Evolutionary conservation across 768 basidiomycete genomes (phyloP), one percentile per base, ranked within the genome.

Genomic region (Rubroboletus satanas): DNA sequence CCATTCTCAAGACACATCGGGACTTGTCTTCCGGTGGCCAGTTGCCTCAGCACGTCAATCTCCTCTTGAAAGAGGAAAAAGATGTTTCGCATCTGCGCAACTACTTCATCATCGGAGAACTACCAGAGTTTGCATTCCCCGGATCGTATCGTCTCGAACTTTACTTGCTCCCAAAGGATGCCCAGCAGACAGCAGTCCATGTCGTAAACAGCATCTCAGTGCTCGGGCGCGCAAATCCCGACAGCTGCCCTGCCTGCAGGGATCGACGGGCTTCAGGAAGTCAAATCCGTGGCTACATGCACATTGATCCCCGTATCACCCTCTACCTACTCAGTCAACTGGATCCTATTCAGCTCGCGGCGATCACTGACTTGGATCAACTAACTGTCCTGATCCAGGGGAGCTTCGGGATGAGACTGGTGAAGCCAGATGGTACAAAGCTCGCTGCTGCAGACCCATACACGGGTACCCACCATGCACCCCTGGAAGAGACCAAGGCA

Each of bases 141-240:
- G 62, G 62, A 38, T 63, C 62, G 26, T 49, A 63, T 10, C 59
- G 59, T 32, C 62, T 63, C 35, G 62, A 63, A n/a, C 55, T 63
- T 4, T 58, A 50, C 51, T 7, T 63, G 4, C 38, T 29, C 9
- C 57, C 57, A 5, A 60, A 54, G 41, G 4, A 53, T 9, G 10
- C 7, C 4, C 26, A 39, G 7, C 17, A 39, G 6, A 11, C 28
- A 9, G 0, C 31, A 1, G 9, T 3, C 18, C 44, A 46, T 1
- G 48, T 64, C 28, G 45, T 63, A 5, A 64, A 63, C 55, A 64
- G 35, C 26, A 48, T 55, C 37, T 57, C 55, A 0, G 62, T 64
- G 3, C 51, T 63, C 8, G 55, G 44, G 3, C 62, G 62, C 1
- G 45, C 36, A 0, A 26, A 52, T 7, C 53, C 55, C 1, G 44